These are phyloP conservation scores for Metarhizium anisopliae DNA, from an alignment of 2,329 filamentous ascomycete genomes.

Conservation along the genomic window DNA sequence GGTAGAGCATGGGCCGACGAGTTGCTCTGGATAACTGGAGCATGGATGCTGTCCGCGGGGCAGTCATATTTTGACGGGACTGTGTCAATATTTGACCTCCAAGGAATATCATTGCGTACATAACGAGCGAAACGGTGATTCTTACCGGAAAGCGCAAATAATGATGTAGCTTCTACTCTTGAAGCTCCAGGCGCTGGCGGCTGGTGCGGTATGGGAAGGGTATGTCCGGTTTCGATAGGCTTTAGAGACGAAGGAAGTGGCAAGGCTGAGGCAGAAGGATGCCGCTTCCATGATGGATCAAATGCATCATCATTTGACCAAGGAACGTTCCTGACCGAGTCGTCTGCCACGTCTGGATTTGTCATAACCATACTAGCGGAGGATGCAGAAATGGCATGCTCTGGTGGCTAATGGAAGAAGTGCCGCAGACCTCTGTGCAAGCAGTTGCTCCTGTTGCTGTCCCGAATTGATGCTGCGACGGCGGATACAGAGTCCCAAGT, in stretches of 20 bases:
- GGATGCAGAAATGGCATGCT: background rate
- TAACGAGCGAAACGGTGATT: no score
- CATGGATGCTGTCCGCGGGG: no score
- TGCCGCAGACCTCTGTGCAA: no score
- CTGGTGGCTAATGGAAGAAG: background rate
- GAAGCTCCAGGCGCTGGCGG: background rate
- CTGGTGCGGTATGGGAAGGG: background rate
- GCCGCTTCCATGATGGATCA: conserved; percentile 7
- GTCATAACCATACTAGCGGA: background rate
- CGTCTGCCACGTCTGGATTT: background rate
- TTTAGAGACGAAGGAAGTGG: background rate
- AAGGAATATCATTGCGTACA: no score
- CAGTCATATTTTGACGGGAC: no score
- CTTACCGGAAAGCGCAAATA: background rate
- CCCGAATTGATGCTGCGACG: background rate
- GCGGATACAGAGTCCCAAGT: background rate
- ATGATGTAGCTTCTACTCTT: background rate
- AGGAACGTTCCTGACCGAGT: background rate
- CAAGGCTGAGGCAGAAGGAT: background rate
- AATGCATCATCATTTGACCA: background rate
- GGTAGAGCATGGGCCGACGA: no score
- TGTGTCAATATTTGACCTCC: no score
- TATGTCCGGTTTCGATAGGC: background rate
- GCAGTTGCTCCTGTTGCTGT: background rate
- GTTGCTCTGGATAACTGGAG: no score